These are phyloP conservation scores for Sporothrix dimorphospora DNA, from an alignment of 2,329 filamentous ascomycete genomes.

Conservation along the genomic window DNA sequence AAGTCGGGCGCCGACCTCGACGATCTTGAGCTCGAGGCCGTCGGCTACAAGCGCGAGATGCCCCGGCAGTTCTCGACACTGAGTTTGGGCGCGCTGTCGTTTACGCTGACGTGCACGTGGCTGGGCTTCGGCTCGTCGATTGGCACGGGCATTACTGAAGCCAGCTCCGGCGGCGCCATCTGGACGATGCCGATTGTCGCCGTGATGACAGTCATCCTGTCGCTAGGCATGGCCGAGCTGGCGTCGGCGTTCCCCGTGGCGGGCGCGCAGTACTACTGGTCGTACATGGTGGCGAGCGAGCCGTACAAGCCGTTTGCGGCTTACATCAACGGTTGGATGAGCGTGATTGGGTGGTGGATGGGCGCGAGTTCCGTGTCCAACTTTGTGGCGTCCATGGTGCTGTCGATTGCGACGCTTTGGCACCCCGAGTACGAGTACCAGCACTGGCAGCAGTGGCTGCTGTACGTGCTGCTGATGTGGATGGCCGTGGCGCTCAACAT, in stretches of 20 bases:
- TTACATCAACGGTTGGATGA: constrained; percentile 34
- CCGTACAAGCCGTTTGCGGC: constrained; percentile 36
- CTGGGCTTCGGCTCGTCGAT: constrained; percentile 39
- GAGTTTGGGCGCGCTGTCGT: constrained; percentile 38
- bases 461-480: constrained; percentile 28
- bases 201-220: constrained; percentile 38
- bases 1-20: constrained; percentile 31
- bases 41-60: constrained; percentile 40
- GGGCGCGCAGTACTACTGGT: constrained; percentile 50
- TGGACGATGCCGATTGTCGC: constrained; percentile 39
- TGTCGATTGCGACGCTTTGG: constrained; percentile 27
- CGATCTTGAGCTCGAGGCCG: constrained; percentile 40
- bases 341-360: constrained; percentile 31
- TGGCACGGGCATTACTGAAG: constrained; percentile 38
- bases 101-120: constrained; percentile 41
- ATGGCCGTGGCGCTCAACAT: constrained; percentile 28
- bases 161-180: constrained; percentile 36
- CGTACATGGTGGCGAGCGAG: constrained; percentile 35
- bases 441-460: constrained; percentile 29
- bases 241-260: constrained; percentile 41
- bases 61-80: constrained; percentile 40
- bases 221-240: constrained; percentile 36
- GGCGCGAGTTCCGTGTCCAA: constrained; percentile 29
- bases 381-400: constrained; percentile 30
- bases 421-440: constrained; percentile 25